Evolutionary conservation across 2,329 filamentous ascomycete genomes (phyloP), one percentile per base, ranked within the genome.

Genomic region (Hypoxylon sp.): DNA sequence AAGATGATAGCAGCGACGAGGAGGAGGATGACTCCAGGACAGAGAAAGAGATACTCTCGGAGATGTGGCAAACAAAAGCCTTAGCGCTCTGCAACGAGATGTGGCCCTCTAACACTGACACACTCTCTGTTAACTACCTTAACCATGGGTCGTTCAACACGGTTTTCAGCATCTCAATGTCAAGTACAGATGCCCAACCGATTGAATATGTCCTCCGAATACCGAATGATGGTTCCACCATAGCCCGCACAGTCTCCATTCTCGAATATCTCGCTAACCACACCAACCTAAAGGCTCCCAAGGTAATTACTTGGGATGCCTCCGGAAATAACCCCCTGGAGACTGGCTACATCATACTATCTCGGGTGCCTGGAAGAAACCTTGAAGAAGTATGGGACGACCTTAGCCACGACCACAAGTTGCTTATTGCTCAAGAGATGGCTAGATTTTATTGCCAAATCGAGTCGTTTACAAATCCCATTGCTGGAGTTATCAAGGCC

Each of bases 121-220:
- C 38, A 1, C 21, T 30, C n/a, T 41, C 44, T 16, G 29, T 54
- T 23, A 4, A 27, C 5, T 54, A 41, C 13, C 37, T 54, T 21
- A 11, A 26, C 13, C 6, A 8, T n/a, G 51, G 51, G 1, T 40
- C 38, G 2, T 44, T 17, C 15, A 54, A 54, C n/a, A 17, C n/a
- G 4, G 32, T 41, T 16, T 48, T 54, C 29, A 41, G 32, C 15
- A 11, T 54, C 12, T 49, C 38, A 20, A 26, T 53, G 23, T 11
- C 7, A 15, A 31, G 6, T 2, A 2, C 23, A 7, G 51, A 41
- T 26, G 27, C 9, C 11, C 11, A 44, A 16, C 3, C 13, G 3
- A 12, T 25, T n/a, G 44, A 54, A n/a, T 49, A 49, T 9, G 29
- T 54, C 29, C 45, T 54, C 9, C 37, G 51, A n/a, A 49, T 54